Evolutionary conservation across 2,329 filamentous ascomycete species (phyloP).

Genomic region (Arthroderma sp.): DNA sequence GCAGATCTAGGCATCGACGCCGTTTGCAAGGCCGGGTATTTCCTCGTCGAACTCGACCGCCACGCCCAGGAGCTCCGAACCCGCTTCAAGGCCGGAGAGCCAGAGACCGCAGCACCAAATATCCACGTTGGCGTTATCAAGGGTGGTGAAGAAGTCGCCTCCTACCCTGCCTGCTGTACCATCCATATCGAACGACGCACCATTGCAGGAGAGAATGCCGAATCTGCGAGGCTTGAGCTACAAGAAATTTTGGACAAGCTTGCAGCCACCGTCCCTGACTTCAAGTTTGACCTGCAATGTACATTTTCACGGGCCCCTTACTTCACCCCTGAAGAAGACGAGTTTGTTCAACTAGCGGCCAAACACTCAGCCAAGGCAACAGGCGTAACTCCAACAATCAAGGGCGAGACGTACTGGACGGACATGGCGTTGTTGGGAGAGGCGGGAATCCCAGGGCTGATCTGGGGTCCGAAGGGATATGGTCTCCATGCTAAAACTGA

Average conservation of each 20-base stretch:
- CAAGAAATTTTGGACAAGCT: background rate
- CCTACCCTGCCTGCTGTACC: constrained; percentile 37
- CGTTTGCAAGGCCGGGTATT: constrained; percentile 36
- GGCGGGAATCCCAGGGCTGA: constrained; percentile 33
- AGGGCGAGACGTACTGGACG: constrained; percentile 34
- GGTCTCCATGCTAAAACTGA: constrained; percentile 40
- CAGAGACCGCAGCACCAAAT: constrained; percentile 24
- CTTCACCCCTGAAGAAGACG: constrained; percentile 8
- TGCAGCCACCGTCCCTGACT: background rate
- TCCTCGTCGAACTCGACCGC: constrained; percentile 19
- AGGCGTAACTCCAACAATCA: constrained; percentile 10
- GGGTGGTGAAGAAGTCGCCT: constrained; percentile 40
- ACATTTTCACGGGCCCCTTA: no score
- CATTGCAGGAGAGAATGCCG: constrained; percentile 12
- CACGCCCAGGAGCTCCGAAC: constrained; percentile 26
- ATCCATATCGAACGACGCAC: constrained; percentile 39
- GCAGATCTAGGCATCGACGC: constrained; percentile 37
- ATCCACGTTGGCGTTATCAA: constrained; percentile 37
- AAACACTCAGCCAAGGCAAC: constrained; percentile 15
- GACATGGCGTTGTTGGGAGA: constrained; percentile 37
- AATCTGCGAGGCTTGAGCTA: background rate
- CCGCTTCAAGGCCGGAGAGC: constrained; percentile 24
- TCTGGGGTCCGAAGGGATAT: constrained; percentile 37
- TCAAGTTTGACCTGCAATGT: background rate
- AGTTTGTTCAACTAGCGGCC: constrained; percentile 16